Base-by-base conservation (phyloP, 2,329 filamentous ascomycete genomes). In the Fusarium sp. region DNA sequence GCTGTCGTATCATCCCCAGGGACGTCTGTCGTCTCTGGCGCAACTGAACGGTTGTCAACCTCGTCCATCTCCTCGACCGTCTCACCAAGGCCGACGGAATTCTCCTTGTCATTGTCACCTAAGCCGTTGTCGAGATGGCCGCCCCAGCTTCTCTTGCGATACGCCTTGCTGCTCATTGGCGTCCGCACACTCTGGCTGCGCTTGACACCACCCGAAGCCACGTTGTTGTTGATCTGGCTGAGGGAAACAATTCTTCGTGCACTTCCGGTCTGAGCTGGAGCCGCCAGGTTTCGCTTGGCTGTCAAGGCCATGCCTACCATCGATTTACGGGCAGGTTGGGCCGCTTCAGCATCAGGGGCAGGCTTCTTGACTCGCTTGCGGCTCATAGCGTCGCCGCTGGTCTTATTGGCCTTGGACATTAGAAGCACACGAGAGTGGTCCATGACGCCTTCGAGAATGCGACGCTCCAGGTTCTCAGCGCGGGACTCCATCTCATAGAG, bases 381-480 rank as follows among this genome's bases (percentile, higher is more conserved):
- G 77, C 82, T 89, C 88, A 90, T 89, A 65, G 84, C 81, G 56
- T 89, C 88, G 11, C 84, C 81, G 11, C 81, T 81, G 44, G 62
- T 70, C 73, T 84, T 85, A 71, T 79, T 83, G 4, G 88, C 83
- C 82, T 93, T 91, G 71, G 90, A 85, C 84, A 96, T 92, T 62
- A 98, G 88, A n/a, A 98, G 86, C 28, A 95, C 91, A 7, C 95
- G 92, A 18, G 95, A 98, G 78, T 98, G 95, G 74, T 98, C 95
- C 83, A 99, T 97, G 68, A 98, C 94, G 28, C 95, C 95, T 71
- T 98, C 95, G 34, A 99, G 84, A 72, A 99, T 97, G 28, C 96
- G 91, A 55, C 95, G 92, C 82, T 99, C 96, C 27, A 99, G 86
- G 4, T 90, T 89, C 78, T 98, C 94, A 3, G 95, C 96, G 67